These are phyloP conservation scores for Fusarium mangiferae DNA, from an alignment of 2,329 filamentous ascomycete genomes.

Conservation along the genomic window DNA sequence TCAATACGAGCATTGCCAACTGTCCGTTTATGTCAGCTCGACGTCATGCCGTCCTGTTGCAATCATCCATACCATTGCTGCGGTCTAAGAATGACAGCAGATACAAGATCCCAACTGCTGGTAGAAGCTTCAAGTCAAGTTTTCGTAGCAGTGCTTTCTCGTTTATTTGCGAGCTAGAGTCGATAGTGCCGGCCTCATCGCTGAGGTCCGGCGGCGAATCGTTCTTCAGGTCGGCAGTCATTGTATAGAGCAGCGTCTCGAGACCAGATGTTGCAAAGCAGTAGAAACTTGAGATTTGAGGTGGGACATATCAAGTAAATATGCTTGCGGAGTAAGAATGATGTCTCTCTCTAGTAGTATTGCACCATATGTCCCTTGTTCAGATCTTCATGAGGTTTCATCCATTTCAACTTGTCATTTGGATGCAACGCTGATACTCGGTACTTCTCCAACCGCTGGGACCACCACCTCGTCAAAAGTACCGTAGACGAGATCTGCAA, in stretches of 20 bases:
- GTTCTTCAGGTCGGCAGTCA: constrained; percentile 4
- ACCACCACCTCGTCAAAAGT: fast-evolving
- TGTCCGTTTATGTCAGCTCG: constrained; percentile 44
- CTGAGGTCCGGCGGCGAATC: constrained; percentile 30
- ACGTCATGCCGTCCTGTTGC: constrained; percentile 32
- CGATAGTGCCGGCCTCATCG: constrained; percentile 22
- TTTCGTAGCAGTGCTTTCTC: constrained; percentile 69
- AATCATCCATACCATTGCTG: constrained; percentile 61
- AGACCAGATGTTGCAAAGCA: neutral
- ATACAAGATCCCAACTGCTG: constrained; percentile 65
- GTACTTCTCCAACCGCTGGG: neutral
- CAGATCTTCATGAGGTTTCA: neutral
- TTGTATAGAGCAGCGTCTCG: neutral
- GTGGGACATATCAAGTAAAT: neutral
- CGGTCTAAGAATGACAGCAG: constrained; percentile 67
- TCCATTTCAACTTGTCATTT: neutral
- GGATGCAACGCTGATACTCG: neutral
- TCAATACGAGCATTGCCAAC: constrained; percentile 69
- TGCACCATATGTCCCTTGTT: constrained; percentile 27
- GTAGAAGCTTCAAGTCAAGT: constrained; percentile 62
- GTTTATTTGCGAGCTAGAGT: constrained; percentile 50
- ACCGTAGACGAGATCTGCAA: neutral
- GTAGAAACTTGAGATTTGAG: fast-evolving
- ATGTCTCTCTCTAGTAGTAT: neutral
- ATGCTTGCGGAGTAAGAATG: neutral